A percentile compares a stretch with the other conserved stretches of the same genome.
Evolutionary conservation across 2,329 filamentous ascomycete species (phyloP).

Genomic region (Hymenoscyphus albidus): DNA sequence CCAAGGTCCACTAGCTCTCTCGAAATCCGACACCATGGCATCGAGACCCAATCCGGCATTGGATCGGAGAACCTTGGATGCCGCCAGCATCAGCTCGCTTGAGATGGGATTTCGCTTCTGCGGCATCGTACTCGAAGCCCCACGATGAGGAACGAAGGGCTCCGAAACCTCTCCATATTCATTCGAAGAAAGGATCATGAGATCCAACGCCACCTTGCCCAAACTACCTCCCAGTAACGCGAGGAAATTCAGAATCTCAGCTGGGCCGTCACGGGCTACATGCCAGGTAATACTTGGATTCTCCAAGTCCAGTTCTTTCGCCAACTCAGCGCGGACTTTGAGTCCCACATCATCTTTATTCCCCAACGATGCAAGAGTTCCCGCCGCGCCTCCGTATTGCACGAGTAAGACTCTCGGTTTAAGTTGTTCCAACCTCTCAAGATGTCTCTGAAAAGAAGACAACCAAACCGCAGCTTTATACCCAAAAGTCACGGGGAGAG

Average conservation of each 20-base stretch:
- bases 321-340: constrained; percentile 46
- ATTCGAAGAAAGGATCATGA: constrained; percentile 56
- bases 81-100: constrained; percentile 52
- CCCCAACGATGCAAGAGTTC: constrained; percentile 51
- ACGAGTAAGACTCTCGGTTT: constrained; percentile 46
- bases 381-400: constrained; percentile 54
- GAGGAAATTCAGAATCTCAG: constrained; percentile 51
- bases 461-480: constrained; percentile 56
- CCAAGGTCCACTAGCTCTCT: constrained; percentile 55
- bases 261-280: constrained; percentile 50
- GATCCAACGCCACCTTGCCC: constrained; percentile 52
- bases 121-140: constrained; percentile 54
- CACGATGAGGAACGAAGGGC: constrained; percentile 51
- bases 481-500: constrained; percentile 53
- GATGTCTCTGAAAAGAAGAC: constrained; percentile 46
- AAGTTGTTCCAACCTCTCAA: constrained; percentile 45
- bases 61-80: constrained; percentile 49
- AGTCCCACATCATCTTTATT: constrained; percentile 45
- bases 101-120: constrained; percentile 58
- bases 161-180: constrained; percentile 52
- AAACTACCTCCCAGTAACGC: constrained; percentile 50
- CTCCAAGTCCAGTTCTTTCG: constrained; percentile 43
- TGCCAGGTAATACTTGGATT: constrained; percentile 56
- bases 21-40: constrained; percentile 55
- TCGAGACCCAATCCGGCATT: constrained; percentile 51